Conservation (phyloP, 352 stramenopile species). For the Globisporangium rhizosaccharum region DNA sequence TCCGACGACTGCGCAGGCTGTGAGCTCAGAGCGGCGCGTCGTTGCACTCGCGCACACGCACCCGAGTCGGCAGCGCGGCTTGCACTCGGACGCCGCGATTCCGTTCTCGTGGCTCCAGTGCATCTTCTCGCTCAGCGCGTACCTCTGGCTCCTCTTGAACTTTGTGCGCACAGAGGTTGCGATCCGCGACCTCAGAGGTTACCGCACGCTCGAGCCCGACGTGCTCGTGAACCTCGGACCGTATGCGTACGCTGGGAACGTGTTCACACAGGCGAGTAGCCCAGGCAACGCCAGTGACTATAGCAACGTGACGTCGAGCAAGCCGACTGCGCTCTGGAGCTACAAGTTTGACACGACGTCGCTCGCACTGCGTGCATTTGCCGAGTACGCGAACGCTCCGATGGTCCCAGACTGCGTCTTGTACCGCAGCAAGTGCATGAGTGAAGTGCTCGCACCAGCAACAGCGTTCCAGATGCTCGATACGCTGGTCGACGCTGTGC, state of each 20-base stretch:
- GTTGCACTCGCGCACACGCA: background rate
- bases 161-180: conserved; percentile 1
- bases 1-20: background rate
- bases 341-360: conserved; percentile 17
- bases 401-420: conserved; percentile 2
- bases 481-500: background rate
- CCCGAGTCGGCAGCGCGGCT: background rate
- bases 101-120: background rate
- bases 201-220: conserved; percentile 1
- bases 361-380: conserved; percentile 6
- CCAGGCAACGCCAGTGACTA: background rate
- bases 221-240: conserved; percentile 10
- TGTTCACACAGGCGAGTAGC: background rate
- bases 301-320: background rate
- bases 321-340: conserved; percentile 6
- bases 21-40: background rate
- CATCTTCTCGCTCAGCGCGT: background rate
- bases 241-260: conserved; percentile 11
- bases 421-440: background rate
- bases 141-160: background rate
- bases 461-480: conserved; percentile 3
- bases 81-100: background rate
- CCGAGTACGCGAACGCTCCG: background rate
- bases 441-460: background rate
- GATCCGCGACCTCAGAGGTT: background rate